A percentile compares a stretch with the other conserved stretches of the same genome.
Evolutionary conservation across 306 rosid genomes (phyloP).

Genomic region (Biancaea sappan): DNA sequence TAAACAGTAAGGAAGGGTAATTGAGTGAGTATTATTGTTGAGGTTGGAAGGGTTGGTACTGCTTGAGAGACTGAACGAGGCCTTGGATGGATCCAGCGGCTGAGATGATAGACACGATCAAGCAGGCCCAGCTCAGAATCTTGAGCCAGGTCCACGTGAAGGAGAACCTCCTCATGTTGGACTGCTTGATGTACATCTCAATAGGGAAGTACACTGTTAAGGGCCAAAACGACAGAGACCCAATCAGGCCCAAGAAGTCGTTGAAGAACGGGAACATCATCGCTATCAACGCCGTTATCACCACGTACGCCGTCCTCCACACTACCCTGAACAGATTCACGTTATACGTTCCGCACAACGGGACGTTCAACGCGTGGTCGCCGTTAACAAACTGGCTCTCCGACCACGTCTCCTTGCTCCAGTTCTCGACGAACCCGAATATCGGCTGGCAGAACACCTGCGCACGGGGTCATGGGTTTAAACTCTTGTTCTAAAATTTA

Average conservation of each 20-base stretch:
- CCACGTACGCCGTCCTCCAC: slow-evolving; percentile 83
- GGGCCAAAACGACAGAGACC: slow-evolving; percentile 91
- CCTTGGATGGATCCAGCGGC: slow-evolving; percentile 92
- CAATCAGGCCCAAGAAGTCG: slow-evolving; percentile 81
- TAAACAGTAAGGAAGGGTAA: too few species aligned
- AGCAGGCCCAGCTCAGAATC: slow-evolving; percentile 79
- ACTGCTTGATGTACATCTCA: slow-evolving; percentile 90
- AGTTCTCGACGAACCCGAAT: slow-evolving; percentile 65
- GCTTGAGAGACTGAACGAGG: slow-evolving; percentile 68
- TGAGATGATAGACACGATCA: slow-evolving; percentile 71
- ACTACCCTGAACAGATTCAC: slow-evolving; percentile 70
- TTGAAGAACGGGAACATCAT: slow-evolving; percentile 98
- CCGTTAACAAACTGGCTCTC: slow-evolving; percentile 62
- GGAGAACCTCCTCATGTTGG: slow-evolving; percentile 63
- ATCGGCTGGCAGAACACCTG: slow-evolving; percentile 94
- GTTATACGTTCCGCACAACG: slow-evolving; percentile 48
- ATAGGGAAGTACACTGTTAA: slow-evolving; percentile 86
- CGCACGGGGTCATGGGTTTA: too few species aligned
- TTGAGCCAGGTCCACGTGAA: slow-evolving; percentile 91
- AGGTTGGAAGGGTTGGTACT: slow-evolving; percentile 67
- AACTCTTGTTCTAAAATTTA: too few species aligned
- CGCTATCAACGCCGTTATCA: slow-evolving; percentile 68
- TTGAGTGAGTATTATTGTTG: slow-evolving; percentile 52
- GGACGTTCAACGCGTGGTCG: slow-evolving; percentile 62
- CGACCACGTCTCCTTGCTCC: slow-evolving; percentile 57